Evolutionary conservation across 2,329 filamentous ascomycete genomes (phyloP).

Genomic region (Sporothrix euskadiensis): DNA sequence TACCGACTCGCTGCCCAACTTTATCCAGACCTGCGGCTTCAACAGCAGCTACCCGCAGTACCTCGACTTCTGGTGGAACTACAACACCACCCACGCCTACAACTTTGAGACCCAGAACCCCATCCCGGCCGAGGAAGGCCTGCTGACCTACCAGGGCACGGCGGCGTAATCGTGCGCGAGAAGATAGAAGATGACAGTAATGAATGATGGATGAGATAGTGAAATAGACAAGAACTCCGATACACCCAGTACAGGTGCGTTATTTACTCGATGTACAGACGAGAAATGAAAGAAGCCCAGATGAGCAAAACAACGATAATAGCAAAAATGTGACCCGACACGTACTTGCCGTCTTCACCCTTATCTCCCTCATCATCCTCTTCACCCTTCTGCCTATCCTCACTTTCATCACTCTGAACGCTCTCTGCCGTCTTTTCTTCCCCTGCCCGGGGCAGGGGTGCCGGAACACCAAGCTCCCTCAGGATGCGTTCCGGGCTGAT

Average conservation of each 20-base stretch:
- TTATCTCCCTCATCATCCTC: not conserved
- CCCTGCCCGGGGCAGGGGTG: not conserved
- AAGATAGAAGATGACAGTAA: no score
- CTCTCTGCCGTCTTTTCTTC: not conserved
- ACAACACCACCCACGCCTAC: conserved; percentile 29
- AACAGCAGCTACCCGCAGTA: conserved; percentile 29
- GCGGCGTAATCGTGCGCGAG: not conserved
- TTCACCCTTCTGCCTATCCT: not conserved
- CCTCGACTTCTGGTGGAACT: conserved; percentile 32
- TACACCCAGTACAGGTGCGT: no score
- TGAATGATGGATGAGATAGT: no score
- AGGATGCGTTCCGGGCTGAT: not conserved
- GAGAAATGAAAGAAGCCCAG: not conserved
- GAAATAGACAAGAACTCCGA: no score
- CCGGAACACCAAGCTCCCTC: not conserved
- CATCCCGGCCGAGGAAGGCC: conserved; percentile 26
- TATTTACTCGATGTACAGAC: not conserved
- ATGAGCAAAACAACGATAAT: not conserved
- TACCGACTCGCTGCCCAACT: conserved; percentile 32
- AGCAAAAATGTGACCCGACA: not conserved
- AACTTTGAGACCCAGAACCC: conserved; percentile 26
- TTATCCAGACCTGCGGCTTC: conserved; percentile 29
- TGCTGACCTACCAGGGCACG: conserved; percentile 27
- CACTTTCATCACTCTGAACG: not conserved
- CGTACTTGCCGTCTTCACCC: not conserved